Percentiles rank a stretch among this genome's conserved stretches.
Evolutionary conservation across 495 filamentous ascomycete species (phyloP).

Genomic region (Neurospora intermedia): DNA sequence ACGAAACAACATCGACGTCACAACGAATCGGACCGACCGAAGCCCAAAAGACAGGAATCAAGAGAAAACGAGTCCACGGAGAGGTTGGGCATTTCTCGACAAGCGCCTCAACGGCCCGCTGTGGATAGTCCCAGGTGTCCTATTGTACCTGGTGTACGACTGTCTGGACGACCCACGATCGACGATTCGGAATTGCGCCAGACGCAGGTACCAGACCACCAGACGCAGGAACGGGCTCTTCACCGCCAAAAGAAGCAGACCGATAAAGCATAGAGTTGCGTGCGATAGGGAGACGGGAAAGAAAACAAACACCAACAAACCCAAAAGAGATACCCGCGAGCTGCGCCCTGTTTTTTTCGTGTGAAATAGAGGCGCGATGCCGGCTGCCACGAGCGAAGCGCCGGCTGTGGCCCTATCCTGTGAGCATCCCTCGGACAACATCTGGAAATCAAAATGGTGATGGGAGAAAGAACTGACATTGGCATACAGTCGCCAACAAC

Average conservation of each 20-base stretch:
- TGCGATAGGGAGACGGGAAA: background rate
- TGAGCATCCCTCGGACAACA: conserved; percentile 5
- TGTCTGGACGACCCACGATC: background rate
- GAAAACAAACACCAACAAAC: background rate
- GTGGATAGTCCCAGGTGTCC: background rate
- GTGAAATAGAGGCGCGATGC: conserved; percentile 17
- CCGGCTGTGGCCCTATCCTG: conserved; percentile 40
- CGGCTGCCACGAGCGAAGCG: conserved; percentile 22
- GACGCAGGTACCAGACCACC: background rate
- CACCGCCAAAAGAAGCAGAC: background rate
- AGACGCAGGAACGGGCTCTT: background rate
- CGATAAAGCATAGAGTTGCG: background rate
- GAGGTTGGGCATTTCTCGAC: background rate
- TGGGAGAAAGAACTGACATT: background rate
- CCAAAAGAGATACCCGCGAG: background rate
- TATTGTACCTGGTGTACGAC: background rate
- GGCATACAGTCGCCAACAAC: conserved; percentile 77
- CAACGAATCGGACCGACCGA: background rate
- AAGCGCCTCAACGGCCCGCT: background rate
- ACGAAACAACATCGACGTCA: background rate
- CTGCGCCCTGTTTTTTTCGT: background rate
- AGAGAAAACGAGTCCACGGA: background rate
- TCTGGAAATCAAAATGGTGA: background rate
- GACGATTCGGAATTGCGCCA: background rate
- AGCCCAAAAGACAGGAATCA: too few relatives aligned